Evolutionary conservation across 2,329 filamentous ascomycete species (phyloP).

Genomic region (Neophaeococcomyces mojaviensis): DNA sequence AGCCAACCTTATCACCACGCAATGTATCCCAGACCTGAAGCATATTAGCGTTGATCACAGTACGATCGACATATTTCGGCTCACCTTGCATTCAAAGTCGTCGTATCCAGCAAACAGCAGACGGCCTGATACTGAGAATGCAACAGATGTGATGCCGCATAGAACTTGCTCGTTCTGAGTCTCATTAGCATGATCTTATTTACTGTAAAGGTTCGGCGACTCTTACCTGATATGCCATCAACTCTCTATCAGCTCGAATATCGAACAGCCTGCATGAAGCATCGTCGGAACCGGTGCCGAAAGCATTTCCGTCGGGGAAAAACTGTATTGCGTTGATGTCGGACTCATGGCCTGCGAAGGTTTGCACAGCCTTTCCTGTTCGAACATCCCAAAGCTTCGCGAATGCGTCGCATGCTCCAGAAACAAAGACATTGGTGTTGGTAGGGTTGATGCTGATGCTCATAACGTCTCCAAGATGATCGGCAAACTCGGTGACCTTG

Average conservation of each 20-base stretch:
- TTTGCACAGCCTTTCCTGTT: constrained; percentile 96
- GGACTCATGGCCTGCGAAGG: constrained; percentile 95
- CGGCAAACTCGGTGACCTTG: constrained; percentile 95
- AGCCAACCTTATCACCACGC: constrained; percentile 92
- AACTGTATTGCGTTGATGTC: constrained; percentile 99
- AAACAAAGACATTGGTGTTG: constrained; percentile 98
- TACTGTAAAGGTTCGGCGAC: too few species aligned
- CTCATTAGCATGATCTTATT: constrained; percentile 11
- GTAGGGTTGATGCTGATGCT: constrained; percentile 99
- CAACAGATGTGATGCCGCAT: constrained; percentile 96
- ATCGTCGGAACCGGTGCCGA: constrained; percentile 95
- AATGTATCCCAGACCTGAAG: constrained; percentile 92
- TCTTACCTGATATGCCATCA: constrained; percentile 60
- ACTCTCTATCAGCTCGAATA: constrained; percentile 83
- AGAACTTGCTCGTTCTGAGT: constrained; percentile 87
- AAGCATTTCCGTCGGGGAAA: constrained; percentile 97
- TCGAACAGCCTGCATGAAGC: constrained; percentile 96
- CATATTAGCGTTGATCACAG: constrained; percentile 19
- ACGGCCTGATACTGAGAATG: constrained; percentile 92
- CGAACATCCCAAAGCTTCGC: constrained; percentile 99
- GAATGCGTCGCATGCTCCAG: constrained; percentile 97
- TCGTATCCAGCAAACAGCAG: constrained; percentile 96
- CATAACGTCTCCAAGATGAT: constrained; percentile 98
- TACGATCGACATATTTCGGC: constrained; percentile 23
- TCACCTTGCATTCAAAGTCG: constrained; percentile 99